These are phyloP conservation scores for Boletus insuetus DNA, from an alignment of 768 basidiomycete species.

Conservation along the genomic window DNA sequence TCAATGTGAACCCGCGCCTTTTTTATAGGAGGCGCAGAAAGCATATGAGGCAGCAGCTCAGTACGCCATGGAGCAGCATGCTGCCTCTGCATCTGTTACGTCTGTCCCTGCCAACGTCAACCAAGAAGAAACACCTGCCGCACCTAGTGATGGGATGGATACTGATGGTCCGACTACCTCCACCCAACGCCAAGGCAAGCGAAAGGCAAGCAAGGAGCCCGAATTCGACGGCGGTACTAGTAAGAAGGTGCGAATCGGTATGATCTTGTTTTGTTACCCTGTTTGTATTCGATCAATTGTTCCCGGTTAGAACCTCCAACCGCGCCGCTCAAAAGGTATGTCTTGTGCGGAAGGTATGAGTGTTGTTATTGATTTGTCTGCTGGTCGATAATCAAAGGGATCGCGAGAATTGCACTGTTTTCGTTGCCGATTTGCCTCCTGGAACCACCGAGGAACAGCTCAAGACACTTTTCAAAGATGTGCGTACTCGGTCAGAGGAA, in stretches of 20 bases:
- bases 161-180: slow-evolving; percentile 34
- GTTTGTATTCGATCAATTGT: background rate
- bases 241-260: slow-evolving; percentile 67
- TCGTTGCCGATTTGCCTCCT: slow-evolving; percentile 69
- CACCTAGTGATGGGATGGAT: slow-evolving; percentile 37
- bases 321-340: slow-evolving; percentile 58
- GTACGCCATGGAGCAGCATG: slow-evolving; percentile 40
- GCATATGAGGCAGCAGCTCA: slow-evolving; percentile 51
- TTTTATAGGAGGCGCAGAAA: slow-evolving; percentile 59
- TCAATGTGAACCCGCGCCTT: background rate
- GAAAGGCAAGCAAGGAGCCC: slow-evolving; percentile 56
- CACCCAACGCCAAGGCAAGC: slow-evolving; percentile 50
- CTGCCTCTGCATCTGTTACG: slow-evolving; percentile 33
- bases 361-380: background rate
- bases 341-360: background rate
- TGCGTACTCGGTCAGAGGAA: slow-evolving; percentile 35
- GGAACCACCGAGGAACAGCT: slow-evolving; percentile 64
- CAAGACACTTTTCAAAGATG: slow-evolving; percentile 79
- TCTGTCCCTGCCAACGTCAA: slow-evolving; percentile 5
- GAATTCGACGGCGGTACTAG: slow-evolving; percentile 40
- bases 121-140: background rate
- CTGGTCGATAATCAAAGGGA: slow-evolving; percentile 52
- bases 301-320: slow-evolving; percentile 41
- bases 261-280: slow-evolving; percentile 17
- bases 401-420: slow-evolving; percentile 91